phyloP scores from a whole-genome alignment of 2,329 filamentous ascomycete species.

The Fusarium irregulare region DNA sequence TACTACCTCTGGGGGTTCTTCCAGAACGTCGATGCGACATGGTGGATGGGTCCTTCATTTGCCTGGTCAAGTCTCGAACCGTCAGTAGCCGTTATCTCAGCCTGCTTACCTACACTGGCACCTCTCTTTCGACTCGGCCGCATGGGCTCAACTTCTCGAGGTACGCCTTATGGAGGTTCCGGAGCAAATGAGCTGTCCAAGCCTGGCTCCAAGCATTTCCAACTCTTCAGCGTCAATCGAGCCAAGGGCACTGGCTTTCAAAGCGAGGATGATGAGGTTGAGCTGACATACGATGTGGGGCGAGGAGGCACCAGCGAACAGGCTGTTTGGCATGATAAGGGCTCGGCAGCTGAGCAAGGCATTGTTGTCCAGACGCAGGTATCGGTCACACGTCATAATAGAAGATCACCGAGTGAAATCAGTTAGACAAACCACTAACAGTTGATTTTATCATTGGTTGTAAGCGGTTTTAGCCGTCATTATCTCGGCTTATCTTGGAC shows the following conservation, averaged over 20 bases:
- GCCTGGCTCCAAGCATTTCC: conserved; percentile 7
- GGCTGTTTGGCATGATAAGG: neutral
- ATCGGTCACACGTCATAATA: conserved; percentile 3
- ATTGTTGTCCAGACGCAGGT: conserved; percentile 9
- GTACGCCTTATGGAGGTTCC: conserved; percentile 16
- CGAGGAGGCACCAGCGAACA: neutral
- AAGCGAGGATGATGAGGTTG: conserved; percentile 14
- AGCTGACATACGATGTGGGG: conserved; percentile 9
- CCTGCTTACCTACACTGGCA: neutral
- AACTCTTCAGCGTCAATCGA: conserved; percentile 8
- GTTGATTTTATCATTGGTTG: too few relatives aligned
- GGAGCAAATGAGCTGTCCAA: conserved; percentile 11
- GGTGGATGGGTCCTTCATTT: conserved; percentile 21
- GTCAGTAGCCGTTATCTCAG: conserved; percentile 6
- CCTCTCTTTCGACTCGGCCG: conserved; percentile 14
- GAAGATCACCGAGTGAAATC: neutral
- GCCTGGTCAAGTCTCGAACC: conserved; percentile 25
- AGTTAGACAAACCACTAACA: neutral
- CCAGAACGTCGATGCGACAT: conserved; percentile 14
- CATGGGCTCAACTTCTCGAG: neutral
- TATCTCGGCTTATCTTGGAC: accelerated
- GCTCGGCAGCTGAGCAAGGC: neutral
- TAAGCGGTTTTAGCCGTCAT: accelerated
- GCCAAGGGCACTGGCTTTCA: neutral
- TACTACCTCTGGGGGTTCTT: conserved; percentile 26